Base-by-base conservation (phyloP, 768 basidiomycete species). In the Leucocoprinus leucothites region DNA sequence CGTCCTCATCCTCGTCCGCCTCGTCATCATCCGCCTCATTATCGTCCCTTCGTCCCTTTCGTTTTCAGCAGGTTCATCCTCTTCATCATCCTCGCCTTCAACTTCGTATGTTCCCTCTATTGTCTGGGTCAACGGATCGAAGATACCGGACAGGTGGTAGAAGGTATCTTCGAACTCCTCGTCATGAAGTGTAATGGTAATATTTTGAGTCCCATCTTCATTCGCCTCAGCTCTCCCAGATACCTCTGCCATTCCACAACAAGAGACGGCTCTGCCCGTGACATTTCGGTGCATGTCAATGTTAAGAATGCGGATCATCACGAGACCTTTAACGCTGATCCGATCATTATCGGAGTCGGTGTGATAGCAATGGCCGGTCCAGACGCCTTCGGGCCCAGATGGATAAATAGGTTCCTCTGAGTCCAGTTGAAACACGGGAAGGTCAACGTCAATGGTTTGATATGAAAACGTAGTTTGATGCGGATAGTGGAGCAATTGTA, bases 401-500 rank as follows among this genome's bases (percentile, higher is more conserved):
- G 42, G 22, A 19, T 44, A 67, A 3, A 66, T 62, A 5, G 65
- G 63, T 22, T 64, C 58, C 11, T 61, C 53, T 21, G 41, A 41
- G 18, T 47, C 50, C 16, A 63, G 58, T 21, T 60, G 62, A 19
- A 55, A 60, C 2, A 62, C 60, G 25, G 71, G 70, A 34, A 69
- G 67, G 48, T 70, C 69, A 53, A 61, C 64, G 56, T 71, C 71
- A 51, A 71, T 61, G 3, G 67, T 63, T 5, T 62, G 63, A 16
- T 69, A 53, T 35, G 51, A 64, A 55, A 68, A 73, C 8, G 63
- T 68, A 40, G 71, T 69, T 44, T 68, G 66, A 9, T 69, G 67
- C 0, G 68, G 69, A 45, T 67, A 70, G 47, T 70, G 70, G 19
- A 71, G 61, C 19, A 71, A 28, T 36, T 63, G 55, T 13, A 66